Conservation (phyloP, 225 moss, liverwort and hornwort genomes). For the Marchantia paleacea region DNA sequence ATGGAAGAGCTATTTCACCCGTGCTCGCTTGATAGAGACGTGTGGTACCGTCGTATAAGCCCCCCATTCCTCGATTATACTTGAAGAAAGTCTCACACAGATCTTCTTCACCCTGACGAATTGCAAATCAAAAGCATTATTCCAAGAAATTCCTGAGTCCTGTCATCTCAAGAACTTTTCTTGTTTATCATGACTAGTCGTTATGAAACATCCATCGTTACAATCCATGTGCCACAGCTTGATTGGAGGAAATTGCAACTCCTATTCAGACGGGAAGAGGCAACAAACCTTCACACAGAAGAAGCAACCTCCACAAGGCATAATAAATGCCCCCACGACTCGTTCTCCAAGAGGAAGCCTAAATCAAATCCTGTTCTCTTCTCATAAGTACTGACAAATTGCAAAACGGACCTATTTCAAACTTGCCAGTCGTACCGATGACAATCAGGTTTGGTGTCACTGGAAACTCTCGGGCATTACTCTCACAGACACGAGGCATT, state of each 20-base stretch:
- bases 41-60: conserved; percentile 84
- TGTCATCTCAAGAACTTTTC: no score
- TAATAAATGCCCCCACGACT: conserved; percentile 90
- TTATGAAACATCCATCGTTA: no score
- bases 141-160: not conserved
- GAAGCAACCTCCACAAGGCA: conserved; percentile 98
- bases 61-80: conserved; percentile 89
- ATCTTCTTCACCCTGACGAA: conserved; percentile 82
- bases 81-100: conserved; percentile 90
- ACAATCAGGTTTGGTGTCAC: not conserved
- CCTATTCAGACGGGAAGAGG: not conserved
- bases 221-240: not conserved
- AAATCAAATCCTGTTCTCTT: conserved; percentile 42
- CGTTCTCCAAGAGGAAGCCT: conserved; percentile 89
- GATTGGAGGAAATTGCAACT: not conserved
- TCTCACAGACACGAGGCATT: no score
- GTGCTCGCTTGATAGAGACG: conserved; percentile 68
- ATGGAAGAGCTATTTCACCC: conserved; percentile 35
- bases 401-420: not conserved
- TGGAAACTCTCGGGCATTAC: not conserved
- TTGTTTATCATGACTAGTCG: no score
- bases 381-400: conserved; percentile 7
- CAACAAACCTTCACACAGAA: conserved; percentile 77
- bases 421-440: not conserved
- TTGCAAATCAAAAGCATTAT: not conserved